These are phyloP conservation scores for Nothopassalora personata DNA, from an alignment of 2,329 filamentous ascomycete genomes.

Conservation along the genomic window DNA sequence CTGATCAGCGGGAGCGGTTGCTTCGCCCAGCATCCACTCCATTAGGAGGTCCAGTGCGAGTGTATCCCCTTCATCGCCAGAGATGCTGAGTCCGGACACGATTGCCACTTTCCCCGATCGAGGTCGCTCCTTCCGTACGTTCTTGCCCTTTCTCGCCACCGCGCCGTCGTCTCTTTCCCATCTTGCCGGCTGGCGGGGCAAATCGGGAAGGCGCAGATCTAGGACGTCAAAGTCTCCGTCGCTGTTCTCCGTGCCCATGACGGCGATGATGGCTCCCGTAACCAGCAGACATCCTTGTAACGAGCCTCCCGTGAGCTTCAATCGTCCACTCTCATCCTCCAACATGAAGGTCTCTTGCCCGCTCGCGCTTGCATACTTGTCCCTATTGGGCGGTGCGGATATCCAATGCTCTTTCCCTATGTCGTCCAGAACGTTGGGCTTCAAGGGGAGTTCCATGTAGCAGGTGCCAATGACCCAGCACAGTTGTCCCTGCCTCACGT, in stretches of 20 bases:
- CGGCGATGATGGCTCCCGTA: constrained; percentile 90
- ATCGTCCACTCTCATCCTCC: constrained; percentile 89
- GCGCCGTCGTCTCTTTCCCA: constrained; percentile 62
- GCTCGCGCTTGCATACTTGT: constrained; percentile 47
- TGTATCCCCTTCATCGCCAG: constrained; percentile 67
- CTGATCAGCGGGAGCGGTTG: constrained; percentile 57
- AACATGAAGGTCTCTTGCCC: constrained; percentile 61
- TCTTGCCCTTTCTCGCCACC: constrained; percentile 35
- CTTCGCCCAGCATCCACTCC: constrained; percentile 85
- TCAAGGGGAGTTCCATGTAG: constrained; percentile 95
- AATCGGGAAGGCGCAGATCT: constrained; percentile 80
- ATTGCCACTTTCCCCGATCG: constrained; percentile 71
- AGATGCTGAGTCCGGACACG: constrained; percentile 82
- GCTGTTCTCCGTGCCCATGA: constrained; percentile 86
- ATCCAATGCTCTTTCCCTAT: constrained; percentile 95
- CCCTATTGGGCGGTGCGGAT: constrained; percentile 67
- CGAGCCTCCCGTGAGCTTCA: constrained; percentile 68
- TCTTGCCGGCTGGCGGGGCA: constrained; percentile 73
- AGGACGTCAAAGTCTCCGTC: constrained; percentile 91
- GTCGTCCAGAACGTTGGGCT: constrained; percentile 93
- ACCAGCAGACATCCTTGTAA: constrained; percentile 69
- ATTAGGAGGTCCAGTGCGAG: constrained; percentile 71
- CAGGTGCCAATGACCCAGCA: constrained; percentile 95
- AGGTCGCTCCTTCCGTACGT: constrained; percentile 33
- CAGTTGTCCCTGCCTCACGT: constrained; percentile 89